A percentile compares a stretch with the other conserved stretches of the same genome.
phyloP scores from a whole-genome alignment of 2,329 filamentous ascomycete genomes.

The Hysterium pulicare region DNA sequence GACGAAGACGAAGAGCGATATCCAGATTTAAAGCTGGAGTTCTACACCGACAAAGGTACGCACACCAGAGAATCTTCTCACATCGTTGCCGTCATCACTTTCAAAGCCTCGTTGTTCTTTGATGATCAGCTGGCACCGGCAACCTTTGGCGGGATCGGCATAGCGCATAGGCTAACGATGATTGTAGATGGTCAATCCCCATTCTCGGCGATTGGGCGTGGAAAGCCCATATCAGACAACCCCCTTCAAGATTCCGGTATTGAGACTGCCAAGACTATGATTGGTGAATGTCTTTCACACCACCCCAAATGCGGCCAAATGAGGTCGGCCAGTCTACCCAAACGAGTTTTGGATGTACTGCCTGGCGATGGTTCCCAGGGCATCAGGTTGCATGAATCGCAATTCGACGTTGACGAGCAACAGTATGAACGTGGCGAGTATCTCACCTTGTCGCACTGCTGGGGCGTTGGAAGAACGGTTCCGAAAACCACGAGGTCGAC shows the following conservation, averaged over 20 bases:
- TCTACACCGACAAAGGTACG: conserved; percentile 35
- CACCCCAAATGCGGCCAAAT: conserved; percentile 27
- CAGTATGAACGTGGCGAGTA: conserved; percentile 32
- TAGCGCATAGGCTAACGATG: no score
- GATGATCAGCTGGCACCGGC: no score
- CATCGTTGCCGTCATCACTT: neutral
- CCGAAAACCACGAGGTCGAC: conserved; percentile 27
- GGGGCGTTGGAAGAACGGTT: conserved; percentile 25
- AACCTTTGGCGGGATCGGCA: conserved; percentile 13
- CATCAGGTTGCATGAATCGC: conserved; percentile 26
- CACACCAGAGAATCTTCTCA: neutral
- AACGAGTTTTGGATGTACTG: conserved; percentile 28
- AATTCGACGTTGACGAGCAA: conserved; percentile 21
- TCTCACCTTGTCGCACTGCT: conserved; percentile 31
- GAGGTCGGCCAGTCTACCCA: conserved; percentile 23
- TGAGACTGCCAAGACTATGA: conserved; percentile 21
- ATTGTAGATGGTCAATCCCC: conserved; percentile 29
- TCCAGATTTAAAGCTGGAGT: conserved; percentile 35
- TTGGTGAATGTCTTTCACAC: conserved; percentile 27
- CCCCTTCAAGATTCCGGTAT: conserved; percentile 27
- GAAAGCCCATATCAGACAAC: conserved; percentile 27
- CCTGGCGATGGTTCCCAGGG: conserved; percentile 26
- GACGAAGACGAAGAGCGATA: conserved; percentile 12
- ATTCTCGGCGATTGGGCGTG: conserved; percentile 34
- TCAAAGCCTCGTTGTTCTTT: no score